phyloP scores from a whole-genome alignment of 2,329 filamentous ascomycete genomes.

The Cladosporium sp. region DNA sequence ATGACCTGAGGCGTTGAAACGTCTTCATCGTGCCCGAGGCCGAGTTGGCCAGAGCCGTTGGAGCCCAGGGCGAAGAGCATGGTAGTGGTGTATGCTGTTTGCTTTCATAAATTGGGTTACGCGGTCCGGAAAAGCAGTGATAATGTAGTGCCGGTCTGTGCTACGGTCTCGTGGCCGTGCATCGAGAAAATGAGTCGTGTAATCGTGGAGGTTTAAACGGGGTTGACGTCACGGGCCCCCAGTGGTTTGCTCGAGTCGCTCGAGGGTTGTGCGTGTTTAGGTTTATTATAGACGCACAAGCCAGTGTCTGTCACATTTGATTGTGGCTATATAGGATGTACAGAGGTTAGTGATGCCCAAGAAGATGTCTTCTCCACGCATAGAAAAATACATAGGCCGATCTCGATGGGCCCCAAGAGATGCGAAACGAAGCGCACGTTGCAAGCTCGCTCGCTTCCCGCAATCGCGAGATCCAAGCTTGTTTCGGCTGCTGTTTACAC shows the following conservation, averaged over 20 bases:
- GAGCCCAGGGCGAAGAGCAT: slow-evolving; percentile 48
- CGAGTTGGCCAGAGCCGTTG: slow-evolving; percentile 56
- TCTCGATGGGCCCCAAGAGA: not conserved
- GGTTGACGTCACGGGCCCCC: slow-evolving; percentile 12
- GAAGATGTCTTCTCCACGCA: not conserved
- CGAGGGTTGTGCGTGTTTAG: not conserved
- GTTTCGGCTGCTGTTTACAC: slow-evolving; percentile 11
- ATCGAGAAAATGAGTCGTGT: slow-evolving; percentile 11
- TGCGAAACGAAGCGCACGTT: not conserved
- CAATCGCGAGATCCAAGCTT: slow-evolving; percentile 1
- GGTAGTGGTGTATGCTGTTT: not conserved
- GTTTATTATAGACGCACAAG: not conserved
- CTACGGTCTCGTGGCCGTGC: not conserved
- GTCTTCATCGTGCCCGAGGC: slow-evolving; percentile 48
- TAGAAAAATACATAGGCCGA: not conserved
- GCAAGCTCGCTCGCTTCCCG: not conserved
- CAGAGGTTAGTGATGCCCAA: not conserved
- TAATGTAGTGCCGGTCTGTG: not conserved
- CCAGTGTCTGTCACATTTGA: not conserved
- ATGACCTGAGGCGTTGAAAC: slow-evolving; percentile 37
- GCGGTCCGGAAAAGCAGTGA: not conserved
- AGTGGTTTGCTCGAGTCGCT: not conserved
- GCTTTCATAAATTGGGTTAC: not conserved
- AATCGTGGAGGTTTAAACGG: slow-evolving; percentile 1
- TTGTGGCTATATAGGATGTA: not conserved